A percentile compares a stretch with the other conserved stretches of the same genome.
Conservation (phyloP, 2,329 filamentous ascomycete genomes). For the Aspergillus unguis region DNA sequence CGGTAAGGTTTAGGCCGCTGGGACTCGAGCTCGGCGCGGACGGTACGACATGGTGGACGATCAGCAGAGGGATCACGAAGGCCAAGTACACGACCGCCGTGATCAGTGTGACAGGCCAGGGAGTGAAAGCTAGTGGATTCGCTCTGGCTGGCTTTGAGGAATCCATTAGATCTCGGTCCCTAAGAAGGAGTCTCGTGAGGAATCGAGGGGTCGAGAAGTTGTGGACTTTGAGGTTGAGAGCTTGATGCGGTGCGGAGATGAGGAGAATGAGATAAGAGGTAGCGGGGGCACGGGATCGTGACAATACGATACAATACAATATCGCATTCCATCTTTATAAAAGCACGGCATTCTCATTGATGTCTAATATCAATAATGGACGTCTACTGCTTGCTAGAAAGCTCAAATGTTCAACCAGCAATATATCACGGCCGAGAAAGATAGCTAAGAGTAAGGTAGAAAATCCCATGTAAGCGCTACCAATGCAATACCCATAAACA, state of each 20-base stretch:
- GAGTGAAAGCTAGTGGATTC: slow-evolving; percentile 68
- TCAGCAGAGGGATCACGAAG: slow-evolving; percentile 67
- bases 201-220: neutral
- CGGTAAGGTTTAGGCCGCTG: slow-evolving; percentile 71
- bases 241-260: slow-evolving; percentile 8
- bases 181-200: neutral
- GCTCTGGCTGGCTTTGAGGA: slow-evolving; percentile 24
- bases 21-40: slow-evolving; percentile 57
- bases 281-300: slow-evolving; percentile 1
- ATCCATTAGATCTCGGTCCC: slow-evolving; percentile 30
- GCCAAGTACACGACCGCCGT: slow-evolving; percentile 73
- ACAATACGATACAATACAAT: neutral
- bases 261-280: neutral
- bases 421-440: slow-evolving; percentile 2
- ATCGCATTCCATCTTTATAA: neutral
- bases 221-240: slow-evolving; percentile 1
- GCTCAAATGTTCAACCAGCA: slow-evolving; percentile 8
- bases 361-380: slow-evolving; percentile 7
- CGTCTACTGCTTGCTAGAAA: slow-evolving; percentile 7
- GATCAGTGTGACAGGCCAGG: slow-evolving; percentile 77
- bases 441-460: slow-evolving; percentile 1
- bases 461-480: slow-evolving; percentile 20
- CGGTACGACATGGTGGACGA: slow-evolving; percentile 74
- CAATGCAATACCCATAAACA: slow-evolving; percentile 29
- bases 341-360: neutral